Evolutionary conservation across 495 filamentous ascomycete genomes (phyloP), one percentile per base, ranked within the genome.

Genomic region (Xylaria bambusicola): DNA sequence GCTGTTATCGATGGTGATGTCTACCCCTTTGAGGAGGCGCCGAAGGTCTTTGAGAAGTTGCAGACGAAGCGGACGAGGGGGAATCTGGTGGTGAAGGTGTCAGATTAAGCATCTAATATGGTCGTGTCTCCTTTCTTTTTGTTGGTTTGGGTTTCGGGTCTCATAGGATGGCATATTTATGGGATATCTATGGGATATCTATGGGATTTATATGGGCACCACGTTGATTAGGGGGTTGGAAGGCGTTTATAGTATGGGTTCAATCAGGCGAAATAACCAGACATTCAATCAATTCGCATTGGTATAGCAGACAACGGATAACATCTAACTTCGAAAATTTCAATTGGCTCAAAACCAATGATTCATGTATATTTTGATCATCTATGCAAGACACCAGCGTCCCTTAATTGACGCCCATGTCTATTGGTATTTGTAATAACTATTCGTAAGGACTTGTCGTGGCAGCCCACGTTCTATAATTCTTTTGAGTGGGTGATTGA

Each of bases 81-180:
- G 1, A 92, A 92, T 76, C 79, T 92, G 61, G 70, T 92, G 20
- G 76, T 93, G 1, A 73, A 80, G 65, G 80, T 86, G 13, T 52
- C 46, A 9, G 41, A 46, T 12, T 62, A 36, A 55, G n/a, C n/a
- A 23, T 7, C 2, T 4, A 26, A 5, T 33, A 5, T 33, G 10
- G 5, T 10, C 5, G 29, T 33, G n/a, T n/a, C n/a, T 33, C 10
- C 29, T 33, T 33, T 33, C 29, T 33, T 10, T 48, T 48, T 29
- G 12, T 27, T 48, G 1, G 17, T 42, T 21, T n/a, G n/a, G n/a
- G n/a, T n/a, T n/a, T n/a, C n/a, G n/a, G n/a, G n/a, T n/a, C n/a
- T n/a, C n/a, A n/a, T n/a, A n/a, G n/a, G n/a, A n/a, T n/a, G n/a
- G n/a, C n/a, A n/a, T n/a, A n/a, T n/a, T n/a, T n/a, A n/a, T n/a